Evolutionary conservation across 202 grass and related monocot species (phyloP), one percentile per base, ranked within the genome.

Genomic region (Zoysia matrella): DNA sequence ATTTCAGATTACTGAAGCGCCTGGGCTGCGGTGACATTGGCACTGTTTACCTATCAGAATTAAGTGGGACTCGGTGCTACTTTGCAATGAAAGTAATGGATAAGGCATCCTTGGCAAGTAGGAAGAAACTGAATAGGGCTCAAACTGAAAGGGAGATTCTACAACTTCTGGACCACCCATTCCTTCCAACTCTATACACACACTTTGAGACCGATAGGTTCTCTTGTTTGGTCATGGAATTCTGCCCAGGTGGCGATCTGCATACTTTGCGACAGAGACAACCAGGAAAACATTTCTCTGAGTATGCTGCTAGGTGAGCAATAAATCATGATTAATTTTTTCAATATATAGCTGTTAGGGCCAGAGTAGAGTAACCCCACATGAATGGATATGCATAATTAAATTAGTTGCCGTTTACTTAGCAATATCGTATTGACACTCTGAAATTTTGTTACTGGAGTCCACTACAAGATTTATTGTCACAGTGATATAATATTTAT

Each of bases 201-300:
- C 95, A 98, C 88, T 98, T 98, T 84, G 95, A 98, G 87, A 98
- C 95, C 2, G 95, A 98, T 41, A 89, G 90, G 60, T 98, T 98
- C 84, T 95, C 90, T n/a, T 98, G 95, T 80, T 83, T 98, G 56
- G 92, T 98, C 47, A 98, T 98, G 95, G 95, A 98, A 77, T 98
- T 95, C 81, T 98, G 95, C 80, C 92, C 90, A 1, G 95, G 95
- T 82, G 95, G 95, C 3, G 95, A 98, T 78, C 79, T 98, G 82
- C 92, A 98, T 86, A 95, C 92, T 11, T 82, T 95, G 84, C 93
- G 92, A 73, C 95, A 98, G 73, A 91, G 89, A 76, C 95, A 95
- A 54, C 86, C 92, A 63, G 95, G 95, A 74, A 98, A 95, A 61
- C 84, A 98, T 70, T 98, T 98, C 72, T 95, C 95, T 2, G 95